phyloP scores from a whole-genome alignment of 352 stramenopile genomes.

The Pythium utonaiense region DNA sequence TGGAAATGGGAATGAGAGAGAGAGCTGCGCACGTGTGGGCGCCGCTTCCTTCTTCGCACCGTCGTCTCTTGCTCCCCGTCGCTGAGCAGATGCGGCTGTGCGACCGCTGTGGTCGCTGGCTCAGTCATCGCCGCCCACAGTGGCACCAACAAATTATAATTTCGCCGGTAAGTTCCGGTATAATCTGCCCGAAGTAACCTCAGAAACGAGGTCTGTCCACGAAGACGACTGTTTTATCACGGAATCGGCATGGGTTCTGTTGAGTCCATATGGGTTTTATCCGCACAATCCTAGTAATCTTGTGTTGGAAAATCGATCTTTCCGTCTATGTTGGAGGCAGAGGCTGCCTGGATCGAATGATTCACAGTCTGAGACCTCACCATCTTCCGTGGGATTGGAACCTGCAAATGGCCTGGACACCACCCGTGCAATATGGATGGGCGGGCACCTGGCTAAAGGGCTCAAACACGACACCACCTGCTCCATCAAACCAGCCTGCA shows the following conservation, averaged over 20 bases:
- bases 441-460: not conserved
- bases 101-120: not conserved
- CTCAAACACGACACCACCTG: not conserved
- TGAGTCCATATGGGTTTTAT: no score
- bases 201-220: not conserved
- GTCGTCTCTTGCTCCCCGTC: conserved; percentile 1
- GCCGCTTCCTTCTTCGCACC: not conserved
- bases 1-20: not conserved
- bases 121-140: not conserved
- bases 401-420: not conserved
- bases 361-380: no score
- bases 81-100: not conserved
- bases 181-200: not conserved
- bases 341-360: not conserved
- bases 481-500: not conserved
- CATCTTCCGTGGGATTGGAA: not conserved
- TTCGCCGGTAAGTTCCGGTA: not conserved
- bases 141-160: not conserved
- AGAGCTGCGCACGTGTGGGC: no score
- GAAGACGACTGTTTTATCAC: not conserved
- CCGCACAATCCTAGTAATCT: no score
- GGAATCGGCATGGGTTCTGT: not conserved
- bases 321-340: not conserved
- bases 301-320: no score
- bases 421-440: not conserved